phyloP scores from a whole-genome alignment of 495 filamentous ascomycete genomes.

The Penicillium maclennaniae region DNA sequence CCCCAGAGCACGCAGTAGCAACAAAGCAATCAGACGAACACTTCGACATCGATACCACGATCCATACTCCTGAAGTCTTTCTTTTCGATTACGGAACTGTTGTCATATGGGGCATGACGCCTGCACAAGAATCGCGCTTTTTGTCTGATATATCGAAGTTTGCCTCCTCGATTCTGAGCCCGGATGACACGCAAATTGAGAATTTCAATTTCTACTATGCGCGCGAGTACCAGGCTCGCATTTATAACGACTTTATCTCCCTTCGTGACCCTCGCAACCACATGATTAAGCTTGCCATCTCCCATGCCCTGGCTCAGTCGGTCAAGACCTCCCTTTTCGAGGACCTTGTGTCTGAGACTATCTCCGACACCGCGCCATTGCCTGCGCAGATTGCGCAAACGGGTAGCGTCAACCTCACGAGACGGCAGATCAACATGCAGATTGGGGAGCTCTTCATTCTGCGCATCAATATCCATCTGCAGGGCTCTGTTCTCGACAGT shows the following conservation, averaged over 20 bases:
- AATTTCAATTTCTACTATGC: slow-evolving; percentile 99
- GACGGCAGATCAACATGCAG: slow-evolving; percentile 93
- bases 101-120: slow-evolving; percentile 99
- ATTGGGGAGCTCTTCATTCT: slow-evolving; percentile 97
- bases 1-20: slow-evolving; percentile 25
- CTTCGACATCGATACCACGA: slow-evolving; percentile 54
- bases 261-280: slow-evolving; percentile 89
- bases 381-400: slow-evolving; percentile 87
- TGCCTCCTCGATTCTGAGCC: slow-evolving; percentile 80
- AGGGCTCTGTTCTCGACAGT: slow-evolving; percentile 94
- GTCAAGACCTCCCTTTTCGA: slow-evolving; percentile 98
- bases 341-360: slow-evolving; percentile 89
- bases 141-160: slow-evolving; percentile 95
- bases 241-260: slow-evolving; percentile 99
- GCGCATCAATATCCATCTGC: slow-evolving; percentile 94
- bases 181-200: slow-evolving; percentile 88
- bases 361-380: slow-evolving; percentile 82
- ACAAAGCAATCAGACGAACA: slow-evolving; percentile 24
- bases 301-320: slow-evolving; percentile 88
- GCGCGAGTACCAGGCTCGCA: slow-evolving; percentile 90
- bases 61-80: slow-evolving; percentile 91
- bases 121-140: slow-evolving; percentile 78
- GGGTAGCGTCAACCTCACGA: slow-evolving; percentile 79
- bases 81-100: slow-evolving; percentile 98
- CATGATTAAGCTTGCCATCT: slow-evolving; percentile 97